phyloP scores from a whole-genome alignment of 1,139 yeast species.

The Sugiyamaella pinicola region DNA sequence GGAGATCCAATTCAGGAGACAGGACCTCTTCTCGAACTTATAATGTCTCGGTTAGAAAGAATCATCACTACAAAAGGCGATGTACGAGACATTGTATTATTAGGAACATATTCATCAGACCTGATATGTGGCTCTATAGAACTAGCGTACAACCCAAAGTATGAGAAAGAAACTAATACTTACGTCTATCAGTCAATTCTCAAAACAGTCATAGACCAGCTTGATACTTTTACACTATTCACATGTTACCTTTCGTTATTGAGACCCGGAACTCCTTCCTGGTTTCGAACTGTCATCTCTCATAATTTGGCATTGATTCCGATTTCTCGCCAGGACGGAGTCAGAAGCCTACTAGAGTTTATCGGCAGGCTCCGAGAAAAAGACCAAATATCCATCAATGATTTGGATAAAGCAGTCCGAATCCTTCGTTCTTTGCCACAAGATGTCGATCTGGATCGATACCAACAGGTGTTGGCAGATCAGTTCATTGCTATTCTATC shows the following conservation, averaged over 20 bases:
- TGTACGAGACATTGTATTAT: slow-evolving; percentile 40
- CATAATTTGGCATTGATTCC: slow-evolving; percentile 58
- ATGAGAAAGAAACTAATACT: slow-evolving; percentile 7
- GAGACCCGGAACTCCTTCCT: slow-evolving; percentile 36
- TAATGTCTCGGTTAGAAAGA: slow-evolving; percentile 48
- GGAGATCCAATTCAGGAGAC: background rate
- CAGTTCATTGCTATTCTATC: slow-evolving; percentile 61
- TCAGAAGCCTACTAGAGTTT: slow-evolving; percentile 71
- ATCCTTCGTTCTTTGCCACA: slow-evolving; percentile 66
- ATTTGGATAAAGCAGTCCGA: slow-evolving; percentile 64
- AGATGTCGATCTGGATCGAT: slow-evolving; percentile 49
- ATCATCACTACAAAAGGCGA: slow-evolving; percentile 68
- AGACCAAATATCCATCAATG: slow-evolving; percentile 61
- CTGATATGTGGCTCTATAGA: slow-evolving; percentile 60
- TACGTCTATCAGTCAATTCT: slow-evolving; percentile 5
- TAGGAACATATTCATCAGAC: slow-evolving; percentile 60
- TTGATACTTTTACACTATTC: slow-evolving; percentile 42
- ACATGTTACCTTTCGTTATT: slow-evolving; percentile 37
- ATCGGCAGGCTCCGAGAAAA: slow-evolving; percentile 74
- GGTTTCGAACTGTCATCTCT: slow-evolving; percentile 42
- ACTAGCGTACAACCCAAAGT: slow-evolving; percentile 49
- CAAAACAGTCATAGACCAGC: slow-evolving; percentile 24
- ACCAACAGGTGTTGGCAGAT: slow-evolving; percentile 57
- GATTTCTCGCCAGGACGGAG: slow-evolving; percentile 63
- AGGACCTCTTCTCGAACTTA: background rate